A percentile compares a stretch with the other conserved stretches of the same genome.
Conservation (phyloP, 768 basidiomycete species). For the Leccinum obscurum region DNA sequence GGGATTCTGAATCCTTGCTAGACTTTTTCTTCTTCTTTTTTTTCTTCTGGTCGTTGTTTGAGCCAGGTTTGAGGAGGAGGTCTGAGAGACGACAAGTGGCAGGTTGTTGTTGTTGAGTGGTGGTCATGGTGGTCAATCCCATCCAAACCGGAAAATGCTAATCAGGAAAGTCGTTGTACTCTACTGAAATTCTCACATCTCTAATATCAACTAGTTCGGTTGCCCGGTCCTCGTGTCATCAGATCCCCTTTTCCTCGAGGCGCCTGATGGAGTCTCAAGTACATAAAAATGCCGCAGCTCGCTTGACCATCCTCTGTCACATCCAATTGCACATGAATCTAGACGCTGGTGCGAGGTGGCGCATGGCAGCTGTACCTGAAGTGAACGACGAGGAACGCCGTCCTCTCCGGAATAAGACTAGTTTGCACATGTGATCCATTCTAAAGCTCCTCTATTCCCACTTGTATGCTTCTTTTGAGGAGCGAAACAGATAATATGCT, state of each 20-base stretch:
- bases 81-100: not conserved
- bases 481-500: too few species aligned
- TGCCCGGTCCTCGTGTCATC: not conserved
- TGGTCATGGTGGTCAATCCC: not conserved
- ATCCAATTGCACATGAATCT: too few species aligned
- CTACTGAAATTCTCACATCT: constrained; percentile 1
- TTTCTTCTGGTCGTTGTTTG: constrained; percentile 51
- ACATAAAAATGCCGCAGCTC: not conserved
- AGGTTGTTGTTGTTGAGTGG: not conserved
- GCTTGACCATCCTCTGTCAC: too few species aligned
- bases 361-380: too few species aligned
- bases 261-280: constrained; percentile 2
- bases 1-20: constrained; percentile 34
- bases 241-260: not conserved
- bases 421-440: not conserved
- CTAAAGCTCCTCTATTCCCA: not conserved
- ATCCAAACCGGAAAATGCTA: constrained; percentile 3
- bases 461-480: not conserved
- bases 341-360: too few species aligned
- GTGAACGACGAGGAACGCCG: not conserved
- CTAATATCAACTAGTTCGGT: not conserved
- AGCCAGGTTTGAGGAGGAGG: constrained; percentile 1
- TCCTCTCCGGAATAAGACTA: not conserved
- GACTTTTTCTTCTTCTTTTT: constrained; percentile 66
- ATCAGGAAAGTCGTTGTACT: constrained; percentile 13